phyloP scores from a whole-genome alignment of 148 eudicot species.

The Rhododendron ovatum region DNA sequence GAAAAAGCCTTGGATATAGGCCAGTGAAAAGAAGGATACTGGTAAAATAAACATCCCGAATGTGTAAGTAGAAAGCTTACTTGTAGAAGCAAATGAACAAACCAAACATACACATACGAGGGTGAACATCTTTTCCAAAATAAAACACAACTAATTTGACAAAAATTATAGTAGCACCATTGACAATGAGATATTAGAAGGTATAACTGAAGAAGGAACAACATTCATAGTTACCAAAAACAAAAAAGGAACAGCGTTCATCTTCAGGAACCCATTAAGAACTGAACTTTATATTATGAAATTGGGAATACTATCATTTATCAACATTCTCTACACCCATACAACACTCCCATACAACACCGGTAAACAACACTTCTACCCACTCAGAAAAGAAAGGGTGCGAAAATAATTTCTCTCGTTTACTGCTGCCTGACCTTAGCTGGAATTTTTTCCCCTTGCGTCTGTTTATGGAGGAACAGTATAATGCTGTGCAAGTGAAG shows the following conservation, averaged over 20 bases:
- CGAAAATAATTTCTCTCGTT: background rate
- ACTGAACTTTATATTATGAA: background rate
- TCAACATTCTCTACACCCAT: background rate
- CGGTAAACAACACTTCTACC: background rate
- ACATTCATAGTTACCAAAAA: too few species aligned
- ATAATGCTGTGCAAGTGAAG: background rate
- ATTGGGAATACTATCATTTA: background rate
- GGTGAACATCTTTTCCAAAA: background rate
- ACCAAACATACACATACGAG: background rate
- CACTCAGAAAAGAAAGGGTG: background rate
- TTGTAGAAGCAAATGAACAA: background rate
- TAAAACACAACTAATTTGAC: background rate
- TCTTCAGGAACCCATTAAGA: background rate
- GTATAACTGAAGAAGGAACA: background rate
- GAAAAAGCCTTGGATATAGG: background rate
- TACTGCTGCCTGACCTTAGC: background rate
- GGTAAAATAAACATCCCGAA: background rate
- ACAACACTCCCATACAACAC: background rate
- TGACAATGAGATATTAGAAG: background rate
- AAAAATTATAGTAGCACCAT: background rate
- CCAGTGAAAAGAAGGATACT: background rate
- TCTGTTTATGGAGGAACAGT: background rate
- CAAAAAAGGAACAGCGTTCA: background rate
- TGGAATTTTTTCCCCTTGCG: background rate
- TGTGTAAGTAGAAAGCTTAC: background rate